A percentile compares a stretch with the other conserved stretches of the same genome.
Conservation (phyloP, 1,284 basidiomycete species). For the Puccinia brachypodii region DNA sequence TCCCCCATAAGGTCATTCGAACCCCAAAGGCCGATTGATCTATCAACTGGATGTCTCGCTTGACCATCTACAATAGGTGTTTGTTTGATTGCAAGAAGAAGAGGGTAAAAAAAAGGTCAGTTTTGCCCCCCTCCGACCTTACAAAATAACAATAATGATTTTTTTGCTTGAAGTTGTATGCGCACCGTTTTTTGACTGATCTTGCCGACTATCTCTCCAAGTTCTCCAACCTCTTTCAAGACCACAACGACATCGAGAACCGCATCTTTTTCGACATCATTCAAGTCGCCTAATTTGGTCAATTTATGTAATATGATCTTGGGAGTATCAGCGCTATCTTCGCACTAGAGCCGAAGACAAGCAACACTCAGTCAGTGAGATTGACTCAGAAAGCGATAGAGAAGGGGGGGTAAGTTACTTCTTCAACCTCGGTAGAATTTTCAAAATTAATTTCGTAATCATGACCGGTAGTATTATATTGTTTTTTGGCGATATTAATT, state of each 20-base stretch:
- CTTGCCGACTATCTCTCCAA: conserved; percentile 72
- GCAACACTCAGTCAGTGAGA: neutral
- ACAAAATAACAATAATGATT: neutral
- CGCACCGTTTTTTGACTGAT: conserved; percentile 68
- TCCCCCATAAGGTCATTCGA: conserved; percentile 92
- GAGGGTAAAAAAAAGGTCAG: neutral
- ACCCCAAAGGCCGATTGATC: conserved; percentile 80
- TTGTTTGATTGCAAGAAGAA: neutral
- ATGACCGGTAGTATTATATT: conserved; percentile 85
- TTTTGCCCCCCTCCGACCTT: neutral
- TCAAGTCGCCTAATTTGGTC: conserved; percentile 67
- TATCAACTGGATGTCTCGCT: conserved; percentile 83
- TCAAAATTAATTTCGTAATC: conserved; percentile 95
- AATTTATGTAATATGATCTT: conserved; percentile 78
- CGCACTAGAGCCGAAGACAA: conserved; percentile 61
- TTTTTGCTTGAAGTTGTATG: neutral
- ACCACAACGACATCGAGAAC: conserved; percentile 81
- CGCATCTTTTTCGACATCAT: conserved; percentile 70
- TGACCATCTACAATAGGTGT: conserved; percentile 65
- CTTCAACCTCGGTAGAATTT: conserved; percentile 73
- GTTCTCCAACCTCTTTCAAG: conserved; percentile 73
- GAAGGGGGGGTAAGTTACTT: conserved; percentile 55
- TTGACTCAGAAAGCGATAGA: too few species aligned
- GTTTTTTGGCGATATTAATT: conserved; percentile 94
- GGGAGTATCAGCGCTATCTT: conserved; percentile 72